These are phyloP conservation scores for Penicillium janthinellum DNA, from an alignment of 2,329 filamentous ascomycete genomes.

Conservation along the genomic window DNA sequence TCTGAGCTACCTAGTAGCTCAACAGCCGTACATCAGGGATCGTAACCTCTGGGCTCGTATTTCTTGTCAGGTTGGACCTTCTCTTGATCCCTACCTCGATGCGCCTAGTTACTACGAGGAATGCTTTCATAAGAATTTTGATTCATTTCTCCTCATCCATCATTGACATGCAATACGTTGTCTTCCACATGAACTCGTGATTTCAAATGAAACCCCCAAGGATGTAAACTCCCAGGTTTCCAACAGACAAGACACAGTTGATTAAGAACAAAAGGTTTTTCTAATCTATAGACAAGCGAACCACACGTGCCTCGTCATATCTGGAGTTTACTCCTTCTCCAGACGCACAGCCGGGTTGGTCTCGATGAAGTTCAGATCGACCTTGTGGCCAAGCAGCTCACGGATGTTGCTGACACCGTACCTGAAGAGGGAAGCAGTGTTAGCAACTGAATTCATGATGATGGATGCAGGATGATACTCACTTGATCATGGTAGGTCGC, in stretches of 20 bases:
- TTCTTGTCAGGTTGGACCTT: no score
- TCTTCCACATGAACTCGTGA: conserved; percentile 28
- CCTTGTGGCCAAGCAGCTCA: conserved; percentile 91
- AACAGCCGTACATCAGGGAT: no score
- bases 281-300: conserved; percentile 22
- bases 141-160: conserved; percentile 23
- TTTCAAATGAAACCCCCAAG: conserved; percentile 12
- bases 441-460: neutral
- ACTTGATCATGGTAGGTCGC: conserved; percentile 98
- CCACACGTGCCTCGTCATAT: conserved; percentile 3
- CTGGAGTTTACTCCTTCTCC: conserved; percentile 69
- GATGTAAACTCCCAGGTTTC: neutral
- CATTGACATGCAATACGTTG: conserved; percentile 27
- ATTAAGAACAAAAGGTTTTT: conserved; percentile 13
- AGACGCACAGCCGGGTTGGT: conserved; percentile 86
- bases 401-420: conserved; percentile 84
- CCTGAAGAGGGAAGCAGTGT: conserved; percentile 32
- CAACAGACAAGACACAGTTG: conserved; percentile 22
- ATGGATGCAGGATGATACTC: conserved; percentile 39
- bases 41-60: no score
- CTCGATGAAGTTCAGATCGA: conserved; percentile 90
- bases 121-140: conserved; percentile 13
- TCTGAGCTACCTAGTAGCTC: no score
- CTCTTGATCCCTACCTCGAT: no score
- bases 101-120: no score